Evolutionary conservation across 257 asterid genomes (phyloP).

Genomic region (Gardenia jasminoides): DNA sequence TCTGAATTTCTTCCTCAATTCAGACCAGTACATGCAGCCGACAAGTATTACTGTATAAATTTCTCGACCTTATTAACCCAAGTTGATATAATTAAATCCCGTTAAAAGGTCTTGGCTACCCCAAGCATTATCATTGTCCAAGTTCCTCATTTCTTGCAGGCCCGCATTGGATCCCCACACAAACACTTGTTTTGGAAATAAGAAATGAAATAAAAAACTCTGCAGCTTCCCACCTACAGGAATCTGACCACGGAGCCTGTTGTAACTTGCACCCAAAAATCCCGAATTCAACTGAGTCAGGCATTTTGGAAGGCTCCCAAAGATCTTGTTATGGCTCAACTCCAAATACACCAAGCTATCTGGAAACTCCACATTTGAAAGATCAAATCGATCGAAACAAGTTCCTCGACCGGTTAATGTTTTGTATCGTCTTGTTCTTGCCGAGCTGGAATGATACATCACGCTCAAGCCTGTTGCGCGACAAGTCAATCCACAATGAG

Average conservation of each 20-base stretch:
- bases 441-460: slow-evolving; percentile 56
- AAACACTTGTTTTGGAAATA: too few species aligned
- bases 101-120: too few species aligned
- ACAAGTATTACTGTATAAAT: too few species aligned
- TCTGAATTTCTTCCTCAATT: too few species aligned
- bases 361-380: slow-evolving; percentile 48
- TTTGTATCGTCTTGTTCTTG: slow-evolving; percentile 40
- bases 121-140: too few species aligned
- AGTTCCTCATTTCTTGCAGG: too few species aligned
- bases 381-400: slow-evolving; percentile 45
- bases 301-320: slow-evolving; percentile 44
- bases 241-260: slow-evolving; percentile 56
- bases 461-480: slow-evolving; percentile 59
- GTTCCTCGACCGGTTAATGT: slow-evolving; percentile 50
- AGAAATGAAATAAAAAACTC: too few species aligned
- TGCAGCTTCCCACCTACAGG: slow-evolving; percentile 36
- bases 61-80: too few species aligned
- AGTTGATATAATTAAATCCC: too few species aligned
- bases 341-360: slow-evolving; percentile 36
- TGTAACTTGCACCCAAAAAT: slow-evolving; percentile 53
- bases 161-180: too few species aligned
- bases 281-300: slow-evolving; percentile 24
- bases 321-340: slow-evolving; percentile 53
- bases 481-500: slow-evolving; percentile 25
- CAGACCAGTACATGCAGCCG: too few species aligned